Conservation (phyloP, 306 rosid species). For the Pyrus betulifolia region DNA sequence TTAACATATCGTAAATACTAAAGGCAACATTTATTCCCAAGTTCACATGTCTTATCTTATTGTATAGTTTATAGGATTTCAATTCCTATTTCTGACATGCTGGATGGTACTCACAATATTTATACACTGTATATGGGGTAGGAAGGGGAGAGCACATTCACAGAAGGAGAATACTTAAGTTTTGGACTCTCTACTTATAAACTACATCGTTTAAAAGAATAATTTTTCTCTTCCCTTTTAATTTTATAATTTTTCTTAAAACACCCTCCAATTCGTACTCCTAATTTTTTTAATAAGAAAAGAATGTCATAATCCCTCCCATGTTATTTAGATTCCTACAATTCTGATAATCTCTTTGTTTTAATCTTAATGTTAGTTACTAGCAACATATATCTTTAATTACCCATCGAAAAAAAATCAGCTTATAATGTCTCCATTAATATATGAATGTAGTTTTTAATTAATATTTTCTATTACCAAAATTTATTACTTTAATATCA, state of each 20-base stretch:
- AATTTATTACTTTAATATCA: not conserved
- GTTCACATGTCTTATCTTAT: not conserved
- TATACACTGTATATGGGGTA: not conserved
- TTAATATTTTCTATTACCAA: not conserved
- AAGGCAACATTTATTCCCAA: slow-evolving; percentile 3
- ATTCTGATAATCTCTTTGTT: not conserved
- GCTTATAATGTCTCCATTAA: not conserved
- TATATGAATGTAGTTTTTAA: not conserved
- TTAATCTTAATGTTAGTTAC: not conserved
- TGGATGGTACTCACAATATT: not conserved
- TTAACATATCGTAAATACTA: slow-evolving; percentile 5
- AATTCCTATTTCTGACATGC: not conserved
- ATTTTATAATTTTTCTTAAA: too few species aligned
- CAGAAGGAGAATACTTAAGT: not conserved
- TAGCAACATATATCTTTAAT: not conserved
- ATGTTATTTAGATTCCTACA: not conserved
- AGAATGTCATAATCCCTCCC: not conserved
- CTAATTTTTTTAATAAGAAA: too few species aligned
- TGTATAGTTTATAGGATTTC: slow-evolving; percentile 6
- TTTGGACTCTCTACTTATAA: not conserved
- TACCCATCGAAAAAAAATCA: not conserved
- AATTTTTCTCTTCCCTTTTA: too few species aligned
- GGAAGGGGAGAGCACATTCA: not conserved
- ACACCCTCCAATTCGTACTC: too few species aligned
- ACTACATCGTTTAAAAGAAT: not conserved